Percentiles rank a stretch among this genome's conserved stretches.
Evolutionary conservation across 208 protist genomes (phyloP).

Genomic region (Acanthamoeba castellanii): DNA sequence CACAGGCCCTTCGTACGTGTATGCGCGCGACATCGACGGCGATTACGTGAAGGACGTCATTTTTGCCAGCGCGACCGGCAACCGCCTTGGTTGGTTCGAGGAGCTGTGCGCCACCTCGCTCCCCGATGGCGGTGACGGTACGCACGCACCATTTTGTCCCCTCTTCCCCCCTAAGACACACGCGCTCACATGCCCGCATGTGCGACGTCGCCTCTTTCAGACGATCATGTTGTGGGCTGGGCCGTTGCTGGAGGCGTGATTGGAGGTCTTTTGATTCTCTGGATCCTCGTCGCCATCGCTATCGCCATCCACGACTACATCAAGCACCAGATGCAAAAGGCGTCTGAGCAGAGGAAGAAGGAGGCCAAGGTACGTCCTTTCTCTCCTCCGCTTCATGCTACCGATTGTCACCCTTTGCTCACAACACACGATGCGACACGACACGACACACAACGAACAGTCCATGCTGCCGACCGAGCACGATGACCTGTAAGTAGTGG

Average conservation of each 20-base stretch:
- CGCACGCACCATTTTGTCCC: too few relatives aligned
- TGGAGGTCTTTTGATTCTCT: conserved; percentile 18
- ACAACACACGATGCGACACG: too few relatives aligned
- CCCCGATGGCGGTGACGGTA: conserved; percentile 9
- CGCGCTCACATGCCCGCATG: too few relatives aligned
- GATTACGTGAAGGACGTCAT: not conserved
- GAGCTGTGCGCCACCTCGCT: conserved; percentile 1
- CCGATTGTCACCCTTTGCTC: too few relatives aligned
- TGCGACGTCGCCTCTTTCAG: not conserved
- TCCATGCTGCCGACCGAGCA: conserved; percentile 5
- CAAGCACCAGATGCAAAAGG: conserved; percentile 23
- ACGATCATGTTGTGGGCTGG: conserved; percentile 12
- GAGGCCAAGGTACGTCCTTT: not conserved
- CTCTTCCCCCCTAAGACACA: not conserved
- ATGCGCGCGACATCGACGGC: not conserved
- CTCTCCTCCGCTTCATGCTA: not conserved
- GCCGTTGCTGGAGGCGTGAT: conserved; percentile 2
- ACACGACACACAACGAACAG: not conserved
- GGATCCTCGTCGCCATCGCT: conserved; percentile 36
- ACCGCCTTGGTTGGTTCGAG: not conserved
- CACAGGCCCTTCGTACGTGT: not conserved
- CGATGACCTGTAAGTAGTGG: conserved; percentile 7
- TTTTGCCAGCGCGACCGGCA: not conserved
- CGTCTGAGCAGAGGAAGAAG: not conserved
- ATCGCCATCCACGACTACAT: conserved; percentile 47